Conservation (phyloP, 2,329 filamentous ascomycete genomes). For the Epichloe sibirici region DNA sequence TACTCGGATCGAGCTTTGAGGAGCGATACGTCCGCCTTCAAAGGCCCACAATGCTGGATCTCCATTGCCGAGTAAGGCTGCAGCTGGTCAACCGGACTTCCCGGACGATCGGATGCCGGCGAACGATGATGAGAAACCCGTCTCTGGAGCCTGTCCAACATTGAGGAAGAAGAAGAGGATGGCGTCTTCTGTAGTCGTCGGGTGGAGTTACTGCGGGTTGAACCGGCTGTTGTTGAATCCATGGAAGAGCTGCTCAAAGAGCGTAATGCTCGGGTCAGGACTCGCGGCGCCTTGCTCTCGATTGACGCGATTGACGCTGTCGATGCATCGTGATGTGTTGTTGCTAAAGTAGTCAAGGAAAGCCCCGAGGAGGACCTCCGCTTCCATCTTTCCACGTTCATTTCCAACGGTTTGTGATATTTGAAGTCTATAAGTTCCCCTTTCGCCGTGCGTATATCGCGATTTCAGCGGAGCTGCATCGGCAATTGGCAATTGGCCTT, state of each 20-base stretch:
- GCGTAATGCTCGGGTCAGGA: conserved; percentile 25
- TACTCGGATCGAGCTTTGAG: conserved; percentile 38
- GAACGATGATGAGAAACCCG: conserved; percentile 27
- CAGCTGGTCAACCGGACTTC: conserved; percentile 17
- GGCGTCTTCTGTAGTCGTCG: conserved; percentile 26
- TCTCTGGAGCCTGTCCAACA: conserved; percentile 29
- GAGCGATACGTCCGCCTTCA: conserved; percentile 37
- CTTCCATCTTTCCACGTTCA: conserved; percentile 24
- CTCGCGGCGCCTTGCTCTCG: conserved; percentile 23
- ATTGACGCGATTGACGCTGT: conserved; percentile 10
- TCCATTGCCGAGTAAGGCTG: conserved; percentile 25
- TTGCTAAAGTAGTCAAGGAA: conserved; percentile 12
- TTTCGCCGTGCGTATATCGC: background rate
- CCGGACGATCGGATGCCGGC: conserved; percentile 18
- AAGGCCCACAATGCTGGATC: conserved; percentile 31
- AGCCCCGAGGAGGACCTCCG: conserved; percentile 21
- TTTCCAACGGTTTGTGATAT: conserved; percentile 6
- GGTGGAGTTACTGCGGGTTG: conserved; percentile 19
- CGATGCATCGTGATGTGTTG: conserved; percentile 11
- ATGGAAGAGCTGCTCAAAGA: conserved; percentile 29
- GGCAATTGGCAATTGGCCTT: background rate
- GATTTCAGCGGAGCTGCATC: background rate
- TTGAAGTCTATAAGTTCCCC: background rate
- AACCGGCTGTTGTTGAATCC: conserved; percentile 23
- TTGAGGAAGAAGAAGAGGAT: conserved; percentile 26